These are phyloP conservation scores for Lathyrus tuberosus DNA, from an alignment of 306 rosid genomes.

Conservation along the genomic window DNA sequence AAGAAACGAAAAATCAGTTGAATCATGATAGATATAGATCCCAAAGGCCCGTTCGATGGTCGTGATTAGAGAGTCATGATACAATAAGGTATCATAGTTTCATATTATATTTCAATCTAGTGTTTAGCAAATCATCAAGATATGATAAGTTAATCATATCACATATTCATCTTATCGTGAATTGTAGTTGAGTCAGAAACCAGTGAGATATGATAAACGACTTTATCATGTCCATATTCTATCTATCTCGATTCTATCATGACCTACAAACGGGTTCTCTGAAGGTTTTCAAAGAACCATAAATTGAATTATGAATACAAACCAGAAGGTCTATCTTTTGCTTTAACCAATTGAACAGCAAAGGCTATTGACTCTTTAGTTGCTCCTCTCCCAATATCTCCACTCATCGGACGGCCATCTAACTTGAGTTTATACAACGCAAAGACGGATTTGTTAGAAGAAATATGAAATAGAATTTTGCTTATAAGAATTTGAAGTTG, in stretches of 20 bases:
- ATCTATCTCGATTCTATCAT: background rate
- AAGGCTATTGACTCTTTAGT: conserved; percentile 84
- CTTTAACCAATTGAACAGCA: conserved; percentile 63
- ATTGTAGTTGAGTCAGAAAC: background rate
- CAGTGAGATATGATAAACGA: background rate
- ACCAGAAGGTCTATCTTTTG: conserved; percentile 76
- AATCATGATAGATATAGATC: conserved; percentile 15
- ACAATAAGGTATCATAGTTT: background rate
- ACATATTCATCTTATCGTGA: background rate
- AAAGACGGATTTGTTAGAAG: conserved; percentile 36
- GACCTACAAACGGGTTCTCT: background rate
- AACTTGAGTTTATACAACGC: conserved; percentile 53
- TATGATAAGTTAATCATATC: background rate
- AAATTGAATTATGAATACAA: conserved; percentile 32
- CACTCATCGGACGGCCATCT: conserved; percentile 98
- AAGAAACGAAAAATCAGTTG: conserved; percentile 17
- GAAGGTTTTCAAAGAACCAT: conserved; percentile 11
- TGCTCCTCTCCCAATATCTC: conserved; percentile 92
- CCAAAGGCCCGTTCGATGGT: background rate
- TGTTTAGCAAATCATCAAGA: background rate
- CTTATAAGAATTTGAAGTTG: conserved; percentile 28
- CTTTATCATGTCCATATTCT: background rate
- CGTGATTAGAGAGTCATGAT: background rate
- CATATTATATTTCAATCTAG: background rate
- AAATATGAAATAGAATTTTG: conserved; percentile 22